Evolutionary conservation across 352 stramenopile species (phyloP), one percentile per base, ranked within the genome.

Genomic region (Globisporangium paroecandrum): DNA sequence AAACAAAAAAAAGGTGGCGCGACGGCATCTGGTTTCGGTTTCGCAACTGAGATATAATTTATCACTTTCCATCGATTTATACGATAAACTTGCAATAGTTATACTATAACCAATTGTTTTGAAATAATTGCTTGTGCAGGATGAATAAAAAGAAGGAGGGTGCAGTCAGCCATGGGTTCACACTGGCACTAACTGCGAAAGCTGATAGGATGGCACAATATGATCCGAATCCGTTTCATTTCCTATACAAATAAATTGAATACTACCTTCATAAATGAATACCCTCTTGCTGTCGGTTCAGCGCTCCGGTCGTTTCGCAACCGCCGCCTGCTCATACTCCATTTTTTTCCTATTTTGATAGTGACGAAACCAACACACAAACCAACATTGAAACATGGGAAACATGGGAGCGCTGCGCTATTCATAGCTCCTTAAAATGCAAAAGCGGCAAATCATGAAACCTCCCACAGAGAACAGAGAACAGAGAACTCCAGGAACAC

Each of bases 31-130:
- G 38, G 29, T 29, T 24, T 47, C 20, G 4, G 32, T 61, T 61
- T 47, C 56, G 9, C 32, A 6, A 22, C 56, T 62, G 56, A 62
- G 18, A 62, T 62, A 62, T 62, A 36, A 62, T 22, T 8, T 49
- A 24, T 22, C 36, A 38, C 4, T 5, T 22, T 34, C 0, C 27
- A 62, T 8, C 7, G 9, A 29, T 10, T 62, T 32, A 7, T 49
- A 49, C 56, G 47, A 34, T 10, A 5, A n/a, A 1, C 7, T 0
- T 25, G 3, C 25, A 29, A 22, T 18, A 10, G 2, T 47, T 1
- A 18, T 6, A 3, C 1, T 3, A 62, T 9, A 3, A 27, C 22
- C 4, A 51, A 12, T 51, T 2, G 2, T 18, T 27, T 15, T 0
- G 9, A 18, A 29, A 8, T 3, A 22, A 62, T 64, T 4, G 0